Evolutionary conservation across 805 yeast species (phyloP), one percentile per base, ranked within the genome.

Genomic region (Nakazawaea populi): DNA sequence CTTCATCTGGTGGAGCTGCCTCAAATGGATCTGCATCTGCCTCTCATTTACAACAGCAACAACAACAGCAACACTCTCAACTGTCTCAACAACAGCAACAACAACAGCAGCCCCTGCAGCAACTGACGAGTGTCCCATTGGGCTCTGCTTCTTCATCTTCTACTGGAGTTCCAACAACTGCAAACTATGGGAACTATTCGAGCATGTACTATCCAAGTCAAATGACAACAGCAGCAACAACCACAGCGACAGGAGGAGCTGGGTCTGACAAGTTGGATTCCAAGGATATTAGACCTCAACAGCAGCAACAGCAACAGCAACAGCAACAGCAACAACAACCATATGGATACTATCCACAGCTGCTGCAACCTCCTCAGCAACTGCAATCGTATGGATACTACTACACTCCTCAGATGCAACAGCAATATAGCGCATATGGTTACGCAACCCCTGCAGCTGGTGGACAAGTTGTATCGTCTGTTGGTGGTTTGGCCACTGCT

Each of bases 21-120:
- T 32, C 48, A 11, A n/a, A 42, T 12, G 37, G 49, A 14, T 32
- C 49, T 10, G 48, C 51, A 29, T 36, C 54, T 9, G 46, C 38
- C 3, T 40, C 48, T 30, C 48, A 52, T 4, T n/a, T 10, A 40
- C 46, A 44, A 42, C 47, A 18, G 27, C 52, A 39, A 47, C 54
- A 47, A 29, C 54, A 49, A 40, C 35, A 32, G 35, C 35, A 32
- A 32, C 35, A 32, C 53, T 56, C 38, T 3, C 42, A 45, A 28
- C 48, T 50, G 54, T 56, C 38, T 3, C 42, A 45, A 28, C 48
- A 52, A 6, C 31, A 24, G 27, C 46, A 44, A 42, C 47, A 18
- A 30, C 52, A 39, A 47, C 54, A 47, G 28, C 54, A 49, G 39
- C 54, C 49, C 27, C 55, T 48, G 24, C 48, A 39, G 9, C 52